Percentiles rank a stretch among this genome's conserved stretches.
Evolutionary conservation across 148 eudicot genomes (phyloP).

Genomic region (Cornus kousa): DNA sequence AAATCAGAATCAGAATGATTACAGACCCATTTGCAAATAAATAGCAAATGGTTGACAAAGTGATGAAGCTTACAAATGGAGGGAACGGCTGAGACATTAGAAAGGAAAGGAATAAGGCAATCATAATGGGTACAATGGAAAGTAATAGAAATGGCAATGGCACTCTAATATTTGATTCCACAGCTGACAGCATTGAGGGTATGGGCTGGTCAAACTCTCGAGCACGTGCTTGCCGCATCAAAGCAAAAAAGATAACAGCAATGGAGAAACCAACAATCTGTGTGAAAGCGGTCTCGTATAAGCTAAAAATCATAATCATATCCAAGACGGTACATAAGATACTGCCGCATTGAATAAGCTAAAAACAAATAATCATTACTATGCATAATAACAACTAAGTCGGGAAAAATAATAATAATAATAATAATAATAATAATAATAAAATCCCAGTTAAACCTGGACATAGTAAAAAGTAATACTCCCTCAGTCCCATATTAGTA

Average conservation of each 20-base stretch:
- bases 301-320: neutral
- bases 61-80: conserved; percentile 53
- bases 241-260: conserved; percentile 76
- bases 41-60: conserved; percentile 75
- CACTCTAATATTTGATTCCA: conserved; percentile 78
- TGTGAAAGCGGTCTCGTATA: conserved; percentile 20
- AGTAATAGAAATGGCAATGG: conserved; percentile 60
- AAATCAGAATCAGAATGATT: conserved; percentile 51
- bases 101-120: conserved; percentile 54
- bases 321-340: neutral
- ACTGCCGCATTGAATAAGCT: neutral
- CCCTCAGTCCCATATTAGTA: too few species aligned
- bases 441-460: neutral
- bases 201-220: conserved; percentile 86
- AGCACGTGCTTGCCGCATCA: conserved; percentile 84
- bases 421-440: too few species aligned
- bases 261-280: conserved; percentile 79
- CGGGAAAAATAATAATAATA: too few species aligned
- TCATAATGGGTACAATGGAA: conserved; percentile 50
- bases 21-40: conserved; percentile 67
- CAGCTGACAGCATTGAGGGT: conserved; percentile 82
- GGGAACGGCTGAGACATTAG: conserved; percentile 52
- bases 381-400: too few species aligned
- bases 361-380: neutral
- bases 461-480: neutral